phyloP scores from a whole-genome alignment of 805 yeast genomes.

The Brettanomyces bruxellensis region DNA sequence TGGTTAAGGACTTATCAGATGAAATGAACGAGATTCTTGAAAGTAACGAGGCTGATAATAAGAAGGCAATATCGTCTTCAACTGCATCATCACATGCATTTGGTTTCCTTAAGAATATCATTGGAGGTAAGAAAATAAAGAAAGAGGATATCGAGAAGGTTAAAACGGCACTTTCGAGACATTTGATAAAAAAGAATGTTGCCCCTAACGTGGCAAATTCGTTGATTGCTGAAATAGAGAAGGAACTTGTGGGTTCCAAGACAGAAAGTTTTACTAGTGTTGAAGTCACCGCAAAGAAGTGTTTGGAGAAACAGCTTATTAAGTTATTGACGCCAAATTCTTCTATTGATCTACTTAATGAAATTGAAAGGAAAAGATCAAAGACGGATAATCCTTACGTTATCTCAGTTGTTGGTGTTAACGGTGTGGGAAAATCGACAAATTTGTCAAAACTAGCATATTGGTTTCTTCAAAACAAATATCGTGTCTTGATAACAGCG shows the following conservation, averaged over 20 bases:
- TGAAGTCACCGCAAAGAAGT: slow-evolving; percentile 55
- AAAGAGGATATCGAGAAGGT: slow-evolving; percentile 59
- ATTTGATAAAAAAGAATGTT: slow-evolving; percentile 76
- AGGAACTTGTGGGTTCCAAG: slow-evolving; percentile 61
- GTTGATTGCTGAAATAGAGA: slow-evolving; percentile 61
- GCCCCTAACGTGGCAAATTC: slow-evolving; percentile 82
- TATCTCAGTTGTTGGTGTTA: slow-evolving; percentile 95
- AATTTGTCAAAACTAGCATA: slow-evolving; percentile 89
- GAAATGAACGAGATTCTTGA: slow-evolving; percentile 36
- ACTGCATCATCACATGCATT: slow-evolving; percentile 32
- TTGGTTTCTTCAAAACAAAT: slow-evolving; percentile 88
- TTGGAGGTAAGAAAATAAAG: slow-evolving; percentile 64
- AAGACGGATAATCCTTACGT: slow-evolving; percentile 61
- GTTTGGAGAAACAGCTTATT: slow-evolving; percentile 56
- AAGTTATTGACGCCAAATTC: slow-evolving; percentile 86
- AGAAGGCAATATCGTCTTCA: slow-evolving; percentile 14
- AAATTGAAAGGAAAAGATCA: slow-evolving; percentile 46
- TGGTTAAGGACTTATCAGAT: slow-evolving; percentile 53
- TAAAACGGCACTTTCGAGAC: slow-evolving; percentile 58
- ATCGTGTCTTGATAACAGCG: slow-evolving; percentile 83
- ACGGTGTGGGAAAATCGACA: slow-evolving; percentile 97
- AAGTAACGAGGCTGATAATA: slow-evolving; percentile 11
- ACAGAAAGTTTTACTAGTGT: slow-evolving; percentile 69
- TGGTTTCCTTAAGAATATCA: slow-evolving; percentile 47
- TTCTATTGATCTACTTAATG: slow-evolving; percentile 77